Conservation (phyloP, 768 basidiomycete species). For the Jaapia argillacea region DNA sequence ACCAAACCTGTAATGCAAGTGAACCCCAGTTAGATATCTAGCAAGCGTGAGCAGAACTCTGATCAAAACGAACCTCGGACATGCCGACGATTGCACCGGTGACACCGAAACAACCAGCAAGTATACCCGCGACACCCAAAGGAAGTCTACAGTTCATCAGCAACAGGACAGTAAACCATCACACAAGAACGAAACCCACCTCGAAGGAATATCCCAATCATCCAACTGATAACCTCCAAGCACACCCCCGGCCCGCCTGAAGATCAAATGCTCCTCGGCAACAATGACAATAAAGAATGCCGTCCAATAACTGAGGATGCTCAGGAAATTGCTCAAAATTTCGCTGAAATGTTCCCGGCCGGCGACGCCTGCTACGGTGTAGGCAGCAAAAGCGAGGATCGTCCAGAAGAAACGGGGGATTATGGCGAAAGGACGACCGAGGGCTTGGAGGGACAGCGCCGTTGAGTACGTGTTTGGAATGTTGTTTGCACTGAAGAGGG, state of each 20-base stretch:
- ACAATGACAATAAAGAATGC: conserved; percentile 37
- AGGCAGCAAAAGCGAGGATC: conserved; percentile 25
- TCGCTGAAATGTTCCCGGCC: conserved; percentile 34
- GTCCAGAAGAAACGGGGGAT: conserved; percentile 39
- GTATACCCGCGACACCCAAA: conserved; percentile 35
- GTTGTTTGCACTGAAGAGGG: conserved; percentile 22
- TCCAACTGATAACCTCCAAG: conserved; percentile 42
- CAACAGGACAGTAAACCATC: conserved; percentile 5
- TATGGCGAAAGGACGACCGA: conserved; percentile 28
- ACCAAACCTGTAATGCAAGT: too few species aligned
- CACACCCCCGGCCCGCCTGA: conserved; percentile 26
- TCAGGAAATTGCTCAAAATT: conserved; percentile 32
- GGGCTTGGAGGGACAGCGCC: conserved; percentile 33
- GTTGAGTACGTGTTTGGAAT: conserved; percentile 37
- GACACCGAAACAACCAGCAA: conserved; percentile 36
- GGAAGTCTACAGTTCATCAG: conserved; percentile 32
- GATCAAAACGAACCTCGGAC: conserved; percentile 29
- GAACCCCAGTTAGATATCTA: conserved; percentile 6
- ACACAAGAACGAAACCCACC: too few species aligned
- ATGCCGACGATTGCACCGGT: conserved; percentile 41
- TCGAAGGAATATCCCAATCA: conserved; percentile 33
- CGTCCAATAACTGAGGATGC: conserved; percentile 35
- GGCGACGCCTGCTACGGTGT: conserved; percentile 29
- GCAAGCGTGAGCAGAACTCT: neutral
- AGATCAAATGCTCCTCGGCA: conserved; percentile 36